phyloP scores from a whole-genome alignment of 768 basidiomycete species.

The Suillus cothurnatus region DNA sequence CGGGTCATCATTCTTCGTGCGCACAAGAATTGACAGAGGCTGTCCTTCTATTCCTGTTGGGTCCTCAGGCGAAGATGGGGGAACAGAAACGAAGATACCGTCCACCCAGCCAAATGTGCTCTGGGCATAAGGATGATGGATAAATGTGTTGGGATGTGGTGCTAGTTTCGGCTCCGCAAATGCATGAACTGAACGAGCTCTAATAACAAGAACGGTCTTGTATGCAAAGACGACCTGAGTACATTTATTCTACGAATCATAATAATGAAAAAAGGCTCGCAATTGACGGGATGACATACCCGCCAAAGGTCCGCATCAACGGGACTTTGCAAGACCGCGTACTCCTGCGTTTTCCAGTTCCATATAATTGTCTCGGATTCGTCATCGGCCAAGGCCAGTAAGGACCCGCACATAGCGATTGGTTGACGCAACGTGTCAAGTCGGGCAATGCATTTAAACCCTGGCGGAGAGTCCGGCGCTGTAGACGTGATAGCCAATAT shows the following conservation, averaged over 20 bases:
- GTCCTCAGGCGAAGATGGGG: background rate
- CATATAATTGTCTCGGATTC: conserved; percentile 50
- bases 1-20: conserved; percentile 60
- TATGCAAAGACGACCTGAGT: conserved; percentile 53
- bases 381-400: conserved; percentile 59
- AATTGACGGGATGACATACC: conserved; percentile 14
- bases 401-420: conserved; percentile 49
- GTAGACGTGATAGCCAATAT: conserved; percentile 28
- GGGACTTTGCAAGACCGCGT: conserved; percentile 47
- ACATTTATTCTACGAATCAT: conserved; percentile 45
- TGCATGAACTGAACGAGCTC: conserved; percentile 58
- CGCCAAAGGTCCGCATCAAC: conserved; percentile 36
- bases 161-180: conserved; percentile 51
- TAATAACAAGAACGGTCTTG: conserved; percentile 54
- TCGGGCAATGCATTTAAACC: conserved; percentile 35
- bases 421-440: conserved; percentile 48
- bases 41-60: background rate
- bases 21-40: conserved; percentile 49
- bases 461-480: conserved; percentile 12
- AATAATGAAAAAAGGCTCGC: conserved; percentile 5
- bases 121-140: conserved; percentile 40
- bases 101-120: conserved; percentile 74
- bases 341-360: conserved; percentile 53
- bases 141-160: conserved; percentile 14
- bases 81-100: conserved; percentile 45